Conservation (phyloP, 2,329 filamentous ascomycete species). For the Cadophora sp. region DNA sequence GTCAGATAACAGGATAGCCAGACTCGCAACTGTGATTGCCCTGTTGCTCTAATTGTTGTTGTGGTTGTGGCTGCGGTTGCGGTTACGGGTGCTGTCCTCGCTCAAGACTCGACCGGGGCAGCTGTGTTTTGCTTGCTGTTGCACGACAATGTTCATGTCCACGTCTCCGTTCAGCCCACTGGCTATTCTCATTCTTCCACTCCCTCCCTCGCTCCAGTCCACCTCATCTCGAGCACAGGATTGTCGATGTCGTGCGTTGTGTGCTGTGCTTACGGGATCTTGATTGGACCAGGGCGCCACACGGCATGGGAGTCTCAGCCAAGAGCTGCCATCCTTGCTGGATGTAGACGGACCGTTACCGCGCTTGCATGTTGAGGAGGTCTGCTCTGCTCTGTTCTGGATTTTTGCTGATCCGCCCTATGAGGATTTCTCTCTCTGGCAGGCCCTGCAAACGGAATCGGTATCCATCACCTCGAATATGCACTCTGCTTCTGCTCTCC, state of each 20-base stretch:
- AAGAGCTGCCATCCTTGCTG: constrained; percentile 32
- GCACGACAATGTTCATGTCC: neutral
- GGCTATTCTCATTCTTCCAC: neutral
- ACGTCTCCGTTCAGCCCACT: neutral
- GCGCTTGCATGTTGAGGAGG: constrained; percentile 33
- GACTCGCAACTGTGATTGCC: neutral
- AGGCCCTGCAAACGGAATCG: neutral
- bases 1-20: constrained; percentile 3
- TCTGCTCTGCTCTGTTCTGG: constrained; percentile 16
- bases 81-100: neutral
- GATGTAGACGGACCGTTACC: constrained; percentile 40
- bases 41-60: neutral
- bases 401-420: constrained; percentile 37
- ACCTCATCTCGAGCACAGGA: constrained; percentile 17
- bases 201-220: neutral
- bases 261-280: constrained; percentile 25
- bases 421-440: constrained; percentile 8
- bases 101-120: constrained; percentile 11
- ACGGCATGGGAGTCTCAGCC: constrained; percentile 30
- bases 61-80: neutral
- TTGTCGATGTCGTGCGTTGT: constrained; percentile 38
- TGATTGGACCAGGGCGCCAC: constrained; percentile 32
- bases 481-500: constrained; percentile 21
- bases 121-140: constrained; percentile 11
- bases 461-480: constrained; percentile 1